A percentile compares a stretch with the other conserved stretches of the same genome.
These are phyloP conservation scores for Fonsecaea nubica DNA, from an alignment of 2,329 filamentous ascomycete species.

Conservation along the genomic window DNA sequence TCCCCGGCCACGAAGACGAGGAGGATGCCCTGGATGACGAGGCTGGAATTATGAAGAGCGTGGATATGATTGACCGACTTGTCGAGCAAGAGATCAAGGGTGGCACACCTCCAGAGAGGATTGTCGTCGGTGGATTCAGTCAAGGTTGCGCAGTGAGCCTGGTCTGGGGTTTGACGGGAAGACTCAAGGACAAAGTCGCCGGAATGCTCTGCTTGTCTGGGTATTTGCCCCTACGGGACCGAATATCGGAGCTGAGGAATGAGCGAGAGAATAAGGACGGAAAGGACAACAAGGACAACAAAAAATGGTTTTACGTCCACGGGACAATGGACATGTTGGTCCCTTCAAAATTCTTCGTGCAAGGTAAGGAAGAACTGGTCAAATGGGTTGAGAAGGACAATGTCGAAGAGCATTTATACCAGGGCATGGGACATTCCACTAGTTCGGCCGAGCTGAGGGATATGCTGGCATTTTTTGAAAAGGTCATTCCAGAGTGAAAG, in stretches of 20 bases:
- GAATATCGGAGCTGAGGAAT: conserved; percentile 49
- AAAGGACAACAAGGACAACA: conserved; percentile 41
- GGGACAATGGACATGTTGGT: conserved; percentile 57
- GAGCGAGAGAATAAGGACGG: conserved; percentile 40
- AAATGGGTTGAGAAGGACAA: conserved; percentile 46
- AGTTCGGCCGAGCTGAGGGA: conserved; percentile 54
- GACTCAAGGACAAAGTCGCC: conserved; percentile 43
- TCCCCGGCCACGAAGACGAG: conserved; percentile 49
- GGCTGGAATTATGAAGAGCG: conserved; percentile 50
- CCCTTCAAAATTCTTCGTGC: conserved; percentile 53
- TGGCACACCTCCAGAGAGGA: conserved; percentile 51
- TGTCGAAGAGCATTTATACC: conserved; percentile 51
- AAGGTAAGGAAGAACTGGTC: conserved; percentile 50
- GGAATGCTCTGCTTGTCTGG: conserved; percentile 55
- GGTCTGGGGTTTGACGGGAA: conserved; percentile 52
- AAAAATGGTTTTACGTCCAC: conserved; percentile 56
- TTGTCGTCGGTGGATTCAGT: conserved; percentile 57
- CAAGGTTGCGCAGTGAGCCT: conserved; percentile 57
- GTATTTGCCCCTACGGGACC: conserved; percentile 54
- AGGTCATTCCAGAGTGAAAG: conserved; percentile 33
- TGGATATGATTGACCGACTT: conserved; percentile 51
- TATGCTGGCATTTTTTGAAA: conserved; percentile 44
- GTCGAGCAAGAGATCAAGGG: conserved; percentile 51
- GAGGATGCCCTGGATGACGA: conserved; percentile 55
- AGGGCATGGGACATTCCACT: conserved; percentile 56